phyloP scores from a whole-genome alignment of 148 eudicot genomes.

The Fagopyrum tataricum region DNA sequence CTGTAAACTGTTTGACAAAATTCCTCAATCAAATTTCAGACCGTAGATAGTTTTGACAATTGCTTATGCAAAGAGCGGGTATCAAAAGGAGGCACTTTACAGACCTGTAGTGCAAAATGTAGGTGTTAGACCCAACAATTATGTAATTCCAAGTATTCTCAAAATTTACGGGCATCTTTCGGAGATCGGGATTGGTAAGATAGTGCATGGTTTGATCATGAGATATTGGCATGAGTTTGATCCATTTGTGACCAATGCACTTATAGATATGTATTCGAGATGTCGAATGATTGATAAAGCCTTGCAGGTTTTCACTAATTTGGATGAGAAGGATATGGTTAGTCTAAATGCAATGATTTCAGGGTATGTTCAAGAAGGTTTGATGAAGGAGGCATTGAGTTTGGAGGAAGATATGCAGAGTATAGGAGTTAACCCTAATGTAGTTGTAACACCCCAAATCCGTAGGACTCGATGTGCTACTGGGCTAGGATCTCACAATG shows the following conservation, averaged over 20 bases:
- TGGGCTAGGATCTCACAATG: too few relatives aligned
- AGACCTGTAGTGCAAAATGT: slow-evolving; percentile 37
- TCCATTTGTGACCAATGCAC: slow-evolving; percentile 51
- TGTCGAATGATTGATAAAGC: slow-evolving; percentile 46
- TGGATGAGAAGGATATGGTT: slow-evolving; percentile 60
- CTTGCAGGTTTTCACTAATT: slow-evolving; percentile 44
- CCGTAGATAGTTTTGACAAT: slow-evolving; percentile 71
- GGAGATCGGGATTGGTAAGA: slow-evolving; percentile 36
- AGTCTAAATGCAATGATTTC: slow-evolving; percentile 58
- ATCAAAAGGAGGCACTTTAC: slow-evolving; percentile 43
- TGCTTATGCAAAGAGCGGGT: slow-evolving; percentile 65
- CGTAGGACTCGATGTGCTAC: too few relatives aligned
- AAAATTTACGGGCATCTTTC: slow-evolving; percentile 70
- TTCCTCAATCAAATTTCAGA: slow-evolving; percentile 44
- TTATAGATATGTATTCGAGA: slow-evolving; percentile 80
- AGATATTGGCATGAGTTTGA: slow-evolving; percentile 34
- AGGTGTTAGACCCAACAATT: slow-evolving; percentile 41
- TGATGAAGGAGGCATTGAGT: slow-evolving; percentile 45
- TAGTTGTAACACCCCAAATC: too few relatives aligned
- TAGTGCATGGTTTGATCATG: slow-evolving; percentile 32
- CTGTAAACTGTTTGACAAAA: slow-evolving; percentile 70
- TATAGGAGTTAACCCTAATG: slow-evolving; percentile 45
- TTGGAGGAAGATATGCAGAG: slow-evolving; percentile 41
- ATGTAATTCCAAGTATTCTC: slow-evolving; percentile 67
- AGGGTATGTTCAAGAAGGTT: slow-evolving; percentile 62